A percentile compares a stretch with the other conserved stretches of the same genome.
phyloP scores from a whole-genome alignment of 352 stramenopile genomes.

The Phytopythium oedochilum region DNA sequence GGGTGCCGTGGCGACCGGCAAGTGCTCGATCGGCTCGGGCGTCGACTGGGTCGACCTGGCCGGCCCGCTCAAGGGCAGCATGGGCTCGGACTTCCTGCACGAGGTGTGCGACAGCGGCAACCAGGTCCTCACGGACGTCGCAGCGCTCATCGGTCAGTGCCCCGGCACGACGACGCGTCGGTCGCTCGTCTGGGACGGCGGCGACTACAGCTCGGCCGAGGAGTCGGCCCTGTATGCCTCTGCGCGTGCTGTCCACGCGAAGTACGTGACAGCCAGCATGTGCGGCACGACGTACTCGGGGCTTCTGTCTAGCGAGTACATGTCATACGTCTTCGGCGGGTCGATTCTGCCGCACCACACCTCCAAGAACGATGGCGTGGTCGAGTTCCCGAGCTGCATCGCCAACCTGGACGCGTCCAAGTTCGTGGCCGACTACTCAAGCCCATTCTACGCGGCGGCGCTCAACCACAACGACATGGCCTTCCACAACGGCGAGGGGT shows the following conservation, averaged over 20 bases:
- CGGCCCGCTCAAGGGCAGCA: constrained; percentile 40
- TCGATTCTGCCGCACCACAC: constrained; percentile 25
- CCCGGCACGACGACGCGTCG: constrained; percentile 23
- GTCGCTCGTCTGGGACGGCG: constrained; percentile 36
- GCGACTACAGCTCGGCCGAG: constrained; percentile 16
- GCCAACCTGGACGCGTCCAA: constrained; percentile 16
- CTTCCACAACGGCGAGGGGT: constrained; percentile 51
- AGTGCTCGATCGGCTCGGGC: constrained; percentile 32
- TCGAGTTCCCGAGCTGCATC: constrained; percentile 46
- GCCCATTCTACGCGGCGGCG: constrained; percentile 30
- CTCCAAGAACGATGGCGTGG: constrained; percentile 32
- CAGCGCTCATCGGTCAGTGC: constrained; percentile 32
- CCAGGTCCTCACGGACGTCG: constrained; percentile 16
- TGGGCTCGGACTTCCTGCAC: constrained; percentile 39
- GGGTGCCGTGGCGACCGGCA: constrained; percentile 30
- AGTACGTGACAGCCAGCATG: constrained; percentile 31
- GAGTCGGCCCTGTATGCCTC: constrained; percentile 23
- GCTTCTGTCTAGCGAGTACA: constrained; percentile 20
- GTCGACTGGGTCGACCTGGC: constrained; percentile 32
- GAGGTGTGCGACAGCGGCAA: constrained; percentile 23
- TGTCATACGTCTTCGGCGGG: constrained; percentile 21
- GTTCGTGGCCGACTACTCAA: constrained; percentile 34
- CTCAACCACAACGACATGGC: constrained; percentile 59
- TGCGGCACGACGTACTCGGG: constrained; percentile 36
- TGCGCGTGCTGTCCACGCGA: constrained; percentile 22